These are phyloP conservation scores for Malus domestica DNA, from an alignment of 306 rosid species.

Conservation along the genomic window ASM211411v1 NC_041796.1:19102501-19103000, in stretches of 20 bases:
- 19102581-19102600: neutral
- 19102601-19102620: neutral
- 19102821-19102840: neutral
- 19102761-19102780: neutral
- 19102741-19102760: neutral
- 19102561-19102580: neutral
- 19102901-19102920: too few relatives aligned
- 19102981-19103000: neutral
- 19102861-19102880: too few relatives aligned
- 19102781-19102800: neutral
- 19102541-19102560: neutral
- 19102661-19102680: neutral
- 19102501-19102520: neutral
- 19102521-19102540: neutral
- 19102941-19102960: too few relatives aligned
- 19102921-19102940: too few relatives aligned
- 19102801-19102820: slow-evolving; percentile 1
- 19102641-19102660: neutral
- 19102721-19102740: neutral
- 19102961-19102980: too few relatives aligned
- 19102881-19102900: too few relatives aligned
- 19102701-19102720: neutral
- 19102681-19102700: slow-evolving; percentile 1
- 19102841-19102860: neutral
- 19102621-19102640: neutral